Evolutionary conservation across 192 early-diverging fungal species (phyloP), one percentile per base, ranked within the genome.

Genomic region (Rhizophagus sp.): DNA sequence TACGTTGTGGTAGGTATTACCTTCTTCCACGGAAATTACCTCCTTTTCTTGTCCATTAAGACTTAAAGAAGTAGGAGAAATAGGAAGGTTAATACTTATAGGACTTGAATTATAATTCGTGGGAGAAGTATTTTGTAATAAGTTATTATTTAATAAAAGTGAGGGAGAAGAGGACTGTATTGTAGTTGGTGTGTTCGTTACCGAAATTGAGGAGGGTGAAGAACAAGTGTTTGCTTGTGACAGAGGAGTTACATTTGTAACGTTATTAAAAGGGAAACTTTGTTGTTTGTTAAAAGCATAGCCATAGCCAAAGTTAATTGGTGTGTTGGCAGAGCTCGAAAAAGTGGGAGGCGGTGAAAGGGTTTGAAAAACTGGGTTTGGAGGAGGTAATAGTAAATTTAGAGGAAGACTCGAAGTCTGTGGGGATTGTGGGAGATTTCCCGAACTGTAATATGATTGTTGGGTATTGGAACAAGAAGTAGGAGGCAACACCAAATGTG

Each of bases 401-500:
- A 33, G 34, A 24, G n/a, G 69, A 71, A 44, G 10, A 62, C n/a
- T 74, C 30, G 41, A 22, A 17, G 73, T 49, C 15, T 57, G 73
- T 33, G 69, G n/a, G 22, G 73, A 52, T 74, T 49, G 27, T 74
- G 73, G 50, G 30, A 24, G 41, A 49, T 49, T 24, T 25, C 50
- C 30, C 61, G 41, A 49, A n/a, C 19, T 11, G 73, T 33, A 74
- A 30, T 15, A 57, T 4, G 65, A 17, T 67, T 65, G 70, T 73
- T 73, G 71, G 13, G 71, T 73, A 25, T n/a, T 73, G 8, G 71
- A 44, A 41, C 39, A 41, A 17, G 44, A 73, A 44, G 71, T 19
- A 41, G 71, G 71, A 49, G 71, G 71, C 36, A 73, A 52, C 25
- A 24, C 25, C 24, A 33, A 15, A n/a, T 52, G 71, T 15, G 71